Conservation (phyloP, 495 filamentous ascomycete species). For the Aspergillus biplanus region DNA sequence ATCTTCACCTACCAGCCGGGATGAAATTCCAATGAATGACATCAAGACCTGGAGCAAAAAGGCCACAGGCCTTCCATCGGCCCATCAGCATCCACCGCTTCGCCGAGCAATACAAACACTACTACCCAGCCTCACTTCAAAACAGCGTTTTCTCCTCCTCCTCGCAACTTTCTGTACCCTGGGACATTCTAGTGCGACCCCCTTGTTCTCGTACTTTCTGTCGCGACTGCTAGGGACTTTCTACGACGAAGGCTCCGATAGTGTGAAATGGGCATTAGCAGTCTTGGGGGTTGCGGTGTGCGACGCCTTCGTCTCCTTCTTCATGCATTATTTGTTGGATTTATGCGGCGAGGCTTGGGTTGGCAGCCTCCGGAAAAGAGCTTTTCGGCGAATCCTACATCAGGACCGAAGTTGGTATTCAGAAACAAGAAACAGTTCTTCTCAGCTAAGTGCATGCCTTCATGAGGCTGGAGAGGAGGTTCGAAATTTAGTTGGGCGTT, state of each 20-base stretch:
- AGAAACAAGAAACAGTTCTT: slow-evolving; percentile 63
- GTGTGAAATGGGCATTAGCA: slow-evolving; percentile 65
- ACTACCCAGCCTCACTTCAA: slow-evolving; percentile 63
- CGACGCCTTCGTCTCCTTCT: slow-evolving; percentile 66
- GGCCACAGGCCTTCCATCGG: background rate
- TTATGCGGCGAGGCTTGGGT: slow-evolving; percentile 78
- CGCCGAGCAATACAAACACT: slow-evolving; percentile 70
- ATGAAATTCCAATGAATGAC: background rate
- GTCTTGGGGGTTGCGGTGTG: slow-evolving; percentile 69
- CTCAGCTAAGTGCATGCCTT: slow-evolving; percentile 67
- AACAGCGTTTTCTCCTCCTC: slow-evolving; percentile 58
- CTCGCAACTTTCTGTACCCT: slow-evolving; percentile 64
- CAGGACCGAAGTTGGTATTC: slow-evolving; percentile 91
- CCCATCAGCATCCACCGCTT: slow-evolving; percentile 35
- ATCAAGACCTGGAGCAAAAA: background rate
- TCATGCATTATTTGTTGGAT: slow-evolving; percentile 73
- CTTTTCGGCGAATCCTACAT: slow-evolving; percentile 70
- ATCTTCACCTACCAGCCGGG: background rate
- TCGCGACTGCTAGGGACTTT: slow-evolving; percentile 74
- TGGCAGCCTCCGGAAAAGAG: slow-evolving; percentile 67
- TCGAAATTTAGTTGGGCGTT: slow-evolving; percentile 77
- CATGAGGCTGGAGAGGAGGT: slow-evolving; percentile 89
- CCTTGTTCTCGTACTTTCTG: slow-evolving; percentile 78
- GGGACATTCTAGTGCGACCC: slow-evolving; percentile 69
- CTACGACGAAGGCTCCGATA: slow-evolving; percentile 51